Evolutionary conservation across 495 filamentous ascomycete species (phyloP), one percentile per base, ranked within the genome.

Genomic region (Penicillium chermesinum): DNA sequence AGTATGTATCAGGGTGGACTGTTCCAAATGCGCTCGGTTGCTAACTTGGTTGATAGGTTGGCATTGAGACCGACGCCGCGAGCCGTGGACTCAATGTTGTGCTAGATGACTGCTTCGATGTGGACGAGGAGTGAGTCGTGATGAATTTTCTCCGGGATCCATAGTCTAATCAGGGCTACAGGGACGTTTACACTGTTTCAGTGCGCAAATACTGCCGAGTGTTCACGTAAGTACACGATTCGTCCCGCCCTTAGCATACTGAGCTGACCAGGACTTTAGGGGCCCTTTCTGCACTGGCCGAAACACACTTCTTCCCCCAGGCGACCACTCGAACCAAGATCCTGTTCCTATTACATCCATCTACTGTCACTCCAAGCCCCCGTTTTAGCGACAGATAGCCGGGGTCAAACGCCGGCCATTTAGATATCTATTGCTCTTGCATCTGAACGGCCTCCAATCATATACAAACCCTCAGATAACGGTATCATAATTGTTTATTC

Each of bases 61-160:
- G 60, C 2, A 55, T 63, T 38, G 57, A 58, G 36, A 63, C 57
- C 5, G 50, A 36, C 3, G 47, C 51, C 0, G 45, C n/a, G 6
- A 63, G 60, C 43, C 50, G 49, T 15, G 60, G 49, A 12, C 37
- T 61, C 2, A 16, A 52, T 38, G 60, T 61, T 4, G 41, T 38
- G 17, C 21, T 63, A 38, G 55, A 63, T 38, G 60, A 63, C 14
- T 63, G 60, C 32, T 41, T 46, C 38, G 49, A 52, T 16, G 45
- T 63, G 3, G 58, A 56, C 12, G 54, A 63, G 42, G 60, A 63
- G 60, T 63, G 22, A 49, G 58, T 56, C n/a, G n/a, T n/a, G n/a
- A n/a, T n/a, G n/a, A n/a, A n/a, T n/a, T n/a, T n/a, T n/a, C n/a
- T n/a, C n/a, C n/a, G n/a, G n/a, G n/a, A n/a, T n/a, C n/a, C n/a